Evolutionary conservation across 768 basidiomycete genomes (phyloP).

Genomic region (Austroboletus eburneus): DNA sequence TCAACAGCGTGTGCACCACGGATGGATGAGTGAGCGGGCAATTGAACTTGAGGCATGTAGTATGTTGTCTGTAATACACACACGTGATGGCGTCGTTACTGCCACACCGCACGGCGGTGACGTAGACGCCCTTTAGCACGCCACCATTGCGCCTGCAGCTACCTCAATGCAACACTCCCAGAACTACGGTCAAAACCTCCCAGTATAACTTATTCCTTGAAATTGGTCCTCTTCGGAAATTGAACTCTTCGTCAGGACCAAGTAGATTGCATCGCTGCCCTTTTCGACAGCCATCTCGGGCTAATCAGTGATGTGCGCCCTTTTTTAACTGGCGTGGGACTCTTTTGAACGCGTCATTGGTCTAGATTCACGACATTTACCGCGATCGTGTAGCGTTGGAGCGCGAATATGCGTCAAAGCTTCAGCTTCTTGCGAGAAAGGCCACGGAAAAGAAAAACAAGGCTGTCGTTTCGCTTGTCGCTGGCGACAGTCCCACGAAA

Average conservation of each 20-base stretch:
- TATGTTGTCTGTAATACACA: too few relatives aligned
- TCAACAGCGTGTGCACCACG: too few relatives aligned
- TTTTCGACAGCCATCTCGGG: constrained; percentile 64
- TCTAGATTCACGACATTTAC: constrained; percentile 70
- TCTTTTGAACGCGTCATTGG: constrained; percentile 1
- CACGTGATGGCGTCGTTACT: too few relatives aligned
- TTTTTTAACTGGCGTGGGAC: background rate
- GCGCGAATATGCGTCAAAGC: constrained; percentile 72
- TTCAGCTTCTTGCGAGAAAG: constrained; percentile 62
- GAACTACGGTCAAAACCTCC: constrained; percentile 50
- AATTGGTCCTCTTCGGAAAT: background rate
- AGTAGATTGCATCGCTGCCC: constrained; percentile 54
- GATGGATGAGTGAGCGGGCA: too few relatives aligned
- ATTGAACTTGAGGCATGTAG: too few relatives aligned
- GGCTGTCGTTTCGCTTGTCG: constrained; percentile 47
- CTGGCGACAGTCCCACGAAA: constrained; percentile 69
- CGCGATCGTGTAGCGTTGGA: constrained; percentile 63
- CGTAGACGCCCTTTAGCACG: background rate
- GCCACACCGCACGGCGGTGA: too few relatives aligned
- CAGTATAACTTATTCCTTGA: constrained; percentile 37
- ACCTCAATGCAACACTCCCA: constrained; percentile 15
- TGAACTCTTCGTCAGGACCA: constrained; percentile 52
- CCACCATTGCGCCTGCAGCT: too few relatives aligned
- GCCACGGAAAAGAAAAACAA: constrained; percentile 69
- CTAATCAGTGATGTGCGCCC: constrained; percentile 57